Base-by-base conservation (phyloP, 805 yeast genomes). In the Candida sakaeoensis region DNA sequence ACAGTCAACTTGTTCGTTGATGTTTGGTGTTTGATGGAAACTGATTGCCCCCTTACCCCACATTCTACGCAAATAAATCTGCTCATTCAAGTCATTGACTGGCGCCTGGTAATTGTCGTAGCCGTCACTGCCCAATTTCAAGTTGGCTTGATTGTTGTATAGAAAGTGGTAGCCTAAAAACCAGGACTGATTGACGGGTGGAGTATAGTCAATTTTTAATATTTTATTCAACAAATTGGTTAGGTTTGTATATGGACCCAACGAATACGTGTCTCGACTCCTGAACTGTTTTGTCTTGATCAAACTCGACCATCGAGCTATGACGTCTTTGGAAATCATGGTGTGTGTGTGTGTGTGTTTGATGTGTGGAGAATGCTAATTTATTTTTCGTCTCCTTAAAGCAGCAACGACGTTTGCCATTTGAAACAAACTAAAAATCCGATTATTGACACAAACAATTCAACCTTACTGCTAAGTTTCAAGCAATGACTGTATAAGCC, bases 61-160 rank as follows among this genome's bases (percentile, higher is more conserved):
- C 77, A 90, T 72, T 17, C 96, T 65, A 44, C 91, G 61, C 23
- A 58, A 61, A 50, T 73, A 83, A 15, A 61, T 60, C 22, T 57
- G 49, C 8, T 44, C 44, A 3, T 47, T 42, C 4, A 33, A 39
- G 7, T 16, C 13, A 34, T 43, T 44, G 1, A 58, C 51, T 0
- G 95, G 95, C 0, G 89, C 78, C 53, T 85, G 93, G 49, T 83
- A 77, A 33, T 80, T 70, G 47, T 85, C 95, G 59, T 87, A 89
- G 1, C 96, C 96, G 58, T 89, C 97, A 1, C 49, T 35, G 2
- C 83, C 80, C 14, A 87, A 54, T 2, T 60, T 58, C 0, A 47
- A 34, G 26, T 75, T 68, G 3, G 65, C 50, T 17, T 87, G 89
- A 50, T 82, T 84, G 58, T 79, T 79, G 54, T 72, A 87, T 1